Base-by-base conservation (phyloP, 106 monocot genomes). In the Narthecium ossifragum region DNA sequence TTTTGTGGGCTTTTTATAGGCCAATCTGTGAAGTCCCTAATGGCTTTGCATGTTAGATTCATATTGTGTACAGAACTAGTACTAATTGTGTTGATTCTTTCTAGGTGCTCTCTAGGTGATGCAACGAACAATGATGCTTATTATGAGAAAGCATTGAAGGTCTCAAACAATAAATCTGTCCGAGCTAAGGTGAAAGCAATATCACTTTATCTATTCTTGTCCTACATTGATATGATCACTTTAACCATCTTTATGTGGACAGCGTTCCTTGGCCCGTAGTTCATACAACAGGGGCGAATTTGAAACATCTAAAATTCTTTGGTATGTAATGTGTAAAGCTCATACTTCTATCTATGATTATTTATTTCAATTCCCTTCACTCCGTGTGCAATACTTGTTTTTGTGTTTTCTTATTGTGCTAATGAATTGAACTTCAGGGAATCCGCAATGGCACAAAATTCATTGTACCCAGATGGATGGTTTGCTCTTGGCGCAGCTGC, bases 21-120 rank as follows among this genome's bases (percentile, higher is more conserved):
- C n/a, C n/a, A n/a, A n/a, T n/a, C n/a, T n/a, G n/a, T n/a, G n/a
- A n/a, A n/a, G n/a, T n/a, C n/a, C n/a, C n/a, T n/a, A n/a, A n/a
- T n/a, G n/a, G n/a, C n/a, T n/a, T n/a, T n/a, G n/a, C n/a, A n/a
- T n/a, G n/a, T n/a, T n/a, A n/a, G n/a, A n/a, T n/a, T n/a, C 31
- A 57, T 14, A 1, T 12, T 32, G 6, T 34, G 23, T 28, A 48
- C 11, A 6, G 10, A 36, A 6, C 36, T 36, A 10, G 36, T 10
- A 36, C 5, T 36, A 36, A 36, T 6, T 36, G 36, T 36, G 36
- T 36, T 36, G 36, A 5, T 36, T 1, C 20, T 24, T 49, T 49
- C 23, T 49, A 98, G 96, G 96, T 98, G 98, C 75, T 90, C 98
- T 37, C 76, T 98, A 50, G 98, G 98, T 64, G 98, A 98, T 80